Evolutionary conservation across 2,329 filamentous ascomycete species (phyloP), one percentile per base, ranked within the genome.

Genomic region (Scleromitrula shiraiana): DNA sequence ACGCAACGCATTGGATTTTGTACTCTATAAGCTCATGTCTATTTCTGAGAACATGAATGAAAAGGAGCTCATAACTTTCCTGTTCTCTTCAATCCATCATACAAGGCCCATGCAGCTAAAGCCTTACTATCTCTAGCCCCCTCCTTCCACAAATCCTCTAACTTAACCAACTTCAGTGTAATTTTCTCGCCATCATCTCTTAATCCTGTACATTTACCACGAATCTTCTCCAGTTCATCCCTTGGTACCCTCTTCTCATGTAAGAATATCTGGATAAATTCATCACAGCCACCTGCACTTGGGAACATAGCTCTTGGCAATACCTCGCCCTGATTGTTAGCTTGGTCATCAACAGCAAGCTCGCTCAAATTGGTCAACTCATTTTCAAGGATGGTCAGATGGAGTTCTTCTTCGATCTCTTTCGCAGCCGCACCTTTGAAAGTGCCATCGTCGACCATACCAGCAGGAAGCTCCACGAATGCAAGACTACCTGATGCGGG

Each of bases 361-460:
- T 79, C 72, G 50, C 71, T 79, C 43, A 82, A 59, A 50, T 72
- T 74, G 2, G 61, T 66, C 35, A 82, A 60, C 48, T 79, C 68
- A 7, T 67, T 62, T 40, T 72, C 70, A 3, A 64, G 61, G 30
- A 82, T 79, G 41, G 67, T 68, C 9, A 82, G 58, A 5, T 75
- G 77, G 2, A 80, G 66, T 62, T 82, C 79, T 65, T 82, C 78
- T 51, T 75, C 52, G 8, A 83, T 78, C 66, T 83, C 79, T 56
- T 68, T 71, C 2, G 78, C 78, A 2, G 78, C 79, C 0, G 70
- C 69, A 20, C 79, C 78, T 10, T 70, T 69, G 57, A 82, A 82
- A 23, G 67, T 72, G 1, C 73, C 75, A 12, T 71, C 70, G 55
- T 79, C 74, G 2, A 80, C 70, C 76, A 80, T 75, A 6, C 77